Evolutionary conservation across 2,329 filamentous ascomycete genomes (phyloP), one percentile per base, ranked within the genome.

Genomic region (Ustulina deusta): DNA sequence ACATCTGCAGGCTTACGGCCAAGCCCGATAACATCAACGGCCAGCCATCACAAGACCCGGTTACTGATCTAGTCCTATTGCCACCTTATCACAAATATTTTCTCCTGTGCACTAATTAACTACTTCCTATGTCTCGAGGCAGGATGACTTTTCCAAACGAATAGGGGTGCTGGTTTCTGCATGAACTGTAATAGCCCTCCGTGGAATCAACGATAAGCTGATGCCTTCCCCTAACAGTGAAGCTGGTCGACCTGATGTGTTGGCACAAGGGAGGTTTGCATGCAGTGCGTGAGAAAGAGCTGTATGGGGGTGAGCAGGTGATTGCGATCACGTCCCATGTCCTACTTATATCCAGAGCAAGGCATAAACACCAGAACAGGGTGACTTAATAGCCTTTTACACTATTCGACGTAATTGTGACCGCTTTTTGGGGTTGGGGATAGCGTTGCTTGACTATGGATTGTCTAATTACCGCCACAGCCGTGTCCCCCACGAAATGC

Each of bases 251-350:
- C 48, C n/a, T 65, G 66, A 65, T 65, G 65, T 36, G 65, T 44
- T 65, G 61, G 62, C 66, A 56, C 46, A 48, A 59, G 25, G 34
- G 60, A 65, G 44, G 15, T 29, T 58, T 48, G 52, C 48, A 68
- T 68, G 66, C 66, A 65, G 42, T 68, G 66, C 66, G 66, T 68
- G 66, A 68, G 61, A 58, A 64, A 58, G 15, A 20, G 44, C 46
- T 48, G 36, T 52, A 65, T 51, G 51, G 34, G 34, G 34, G 52
- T 62, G 66, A 68, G 66, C 61, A 68, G 66, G 62, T 65, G 61
- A 61, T 61, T 61, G 66, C 62, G 62, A 65, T 65, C 65, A 68
- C 17, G 20, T 49, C 34, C 51, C 42, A 46, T 60, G 22, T 25
- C 40, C 13, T 57, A 52, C n/a, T 46, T 57, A 38, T 49, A 51